Evolutionary conservation across 176 grass and related monocot species (phyloP).

Genomic region (Stipa capillata): DNA sequence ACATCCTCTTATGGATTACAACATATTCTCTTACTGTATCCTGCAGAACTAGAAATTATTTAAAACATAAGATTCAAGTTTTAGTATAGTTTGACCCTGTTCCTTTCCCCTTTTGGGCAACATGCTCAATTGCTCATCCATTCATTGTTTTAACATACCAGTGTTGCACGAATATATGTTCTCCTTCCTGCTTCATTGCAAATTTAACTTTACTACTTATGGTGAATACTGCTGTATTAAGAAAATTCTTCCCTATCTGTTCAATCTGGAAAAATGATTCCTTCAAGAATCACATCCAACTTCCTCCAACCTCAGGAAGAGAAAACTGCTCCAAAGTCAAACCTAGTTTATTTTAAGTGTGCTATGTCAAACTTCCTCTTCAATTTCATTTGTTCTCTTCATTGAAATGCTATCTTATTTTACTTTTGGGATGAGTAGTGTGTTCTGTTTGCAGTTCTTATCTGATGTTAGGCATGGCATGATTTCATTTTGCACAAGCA

Average conservation of each 20-base stretch:
- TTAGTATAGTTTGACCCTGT: not conserved
- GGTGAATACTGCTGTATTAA: not conserved
- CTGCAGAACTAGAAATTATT: not conserved
- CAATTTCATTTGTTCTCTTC: not conserved
- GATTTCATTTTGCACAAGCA: not conserved
- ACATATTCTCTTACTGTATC: not conserved
- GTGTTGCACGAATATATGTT: not conserved
- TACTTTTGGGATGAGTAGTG: not conserved
- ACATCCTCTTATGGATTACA: not conserved
- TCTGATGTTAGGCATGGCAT: not conserved
- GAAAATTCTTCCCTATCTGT: not conserved
- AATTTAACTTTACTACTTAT: not conserved
- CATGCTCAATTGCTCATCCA: not conserved
- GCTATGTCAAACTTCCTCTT: not conserved
- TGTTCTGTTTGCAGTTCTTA: slow-evolving; percentile 1
- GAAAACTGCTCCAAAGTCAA: not conserved
- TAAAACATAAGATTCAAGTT: not conserved
- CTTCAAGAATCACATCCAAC: not conserved
- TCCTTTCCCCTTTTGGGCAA: not conserved
- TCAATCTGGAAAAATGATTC: not conserved
- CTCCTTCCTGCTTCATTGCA: not conserved
- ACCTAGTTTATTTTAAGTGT: not conserved
- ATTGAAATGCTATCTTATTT: not conserved
- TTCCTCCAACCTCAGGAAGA: not conserved
- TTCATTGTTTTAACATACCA: not conserved